Evolutionary conservation across 345 rosid genomes (phyloP), one percentile per base, ranked within the genome.

Genomic region (Carallia pectinifolia): DNA sequence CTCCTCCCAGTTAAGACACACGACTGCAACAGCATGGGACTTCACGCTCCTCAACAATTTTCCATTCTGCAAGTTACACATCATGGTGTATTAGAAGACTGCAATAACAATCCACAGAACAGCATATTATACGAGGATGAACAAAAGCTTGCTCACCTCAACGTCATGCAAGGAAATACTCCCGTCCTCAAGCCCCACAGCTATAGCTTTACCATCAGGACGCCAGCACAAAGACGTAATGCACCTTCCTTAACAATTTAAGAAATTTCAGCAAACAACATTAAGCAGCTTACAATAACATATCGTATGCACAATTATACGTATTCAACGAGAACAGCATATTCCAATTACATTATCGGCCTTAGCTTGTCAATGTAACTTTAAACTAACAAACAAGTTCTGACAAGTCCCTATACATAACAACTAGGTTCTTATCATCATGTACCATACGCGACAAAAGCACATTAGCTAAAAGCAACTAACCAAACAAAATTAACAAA

Each of bases 1-100:
- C 79, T 90, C 95, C 79, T 86, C 96, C 97, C 97, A 86, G 73
- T 87, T 83, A 77, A 91, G 96, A 79, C 89, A 91, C 58, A 88
- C 83, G 29, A 91, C 96, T 71, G 93, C 90, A 73, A 79, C 91
- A 16, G 74, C 47, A 71, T 90, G 97, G 38, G 91, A 87, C 78
- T 84, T 91, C 79, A 86, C 81, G 82, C 88, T 87, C 85, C 85
- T 86, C 78, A 91, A 74, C 67, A 87, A 64, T 79, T 87, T 94
- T 55, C 97, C 98, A 50, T 88, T 94, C 92, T 91, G 82, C 64
- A 67, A 27, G 65, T 74, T 34, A 76, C 60, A 73, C 36, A 72
- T 7, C 33, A 40, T 13, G 12, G 16, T 6, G 58, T 33, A 64
- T 81, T 37, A 53, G 71, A 36, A 59, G 59, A 10, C 13, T 30